phyloP scores from a whole-genome alignment of 2,329 filamentous ascomycete species.

The Nigrospora sphaerica region DNA sequence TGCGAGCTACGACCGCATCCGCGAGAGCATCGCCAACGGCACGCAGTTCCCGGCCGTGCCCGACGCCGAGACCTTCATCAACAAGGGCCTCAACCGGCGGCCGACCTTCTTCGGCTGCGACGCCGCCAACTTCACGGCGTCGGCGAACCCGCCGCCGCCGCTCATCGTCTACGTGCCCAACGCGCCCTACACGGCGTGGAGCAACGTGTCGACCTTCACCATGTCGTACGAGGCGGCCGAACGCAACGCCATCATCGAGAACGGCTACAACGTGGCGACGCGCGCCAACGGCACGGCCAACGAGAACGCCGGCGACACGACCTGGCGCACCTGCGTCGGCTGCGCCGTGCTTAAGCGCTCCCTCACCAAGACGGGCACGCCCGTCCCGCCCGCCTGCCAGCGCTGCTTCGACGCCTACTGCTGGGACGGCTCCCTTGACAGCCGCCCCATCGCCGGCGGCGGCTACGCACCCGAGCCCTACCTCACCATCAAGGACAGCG shows the following conservation, averaged over 20 bases:
- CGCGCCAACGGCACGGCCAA: slow-evolving; percentile 73
- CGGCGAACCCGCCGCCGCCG: slow-evolving; percentile 35
- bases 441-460: slow-evolving; percentile 8
- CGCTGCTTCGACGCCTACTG: slow-evolving; percentile 79
- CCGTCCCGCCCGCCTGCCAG: slow-evolving; percentile 64
- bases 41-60: slow-evolving; percentile 68
- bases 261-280: slow-evolving; percentile 79
- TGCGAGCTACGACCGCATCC: slow-evolving; percentile 64
- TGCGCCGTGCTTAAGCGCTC: slow-evolving; percentile 80
- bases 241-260: slow-evolving; percentile 75
- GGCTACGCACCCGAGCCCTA: slow-evolving; percentile 32
- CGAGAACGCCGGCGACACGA: slow-evolving; percentile 59
- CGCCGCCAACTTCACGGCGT: slow-evolving; percentile 45
- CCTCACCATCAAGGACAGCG: slow-evolving; percentile 4
- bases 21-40: slow-evolving; percentile 49
- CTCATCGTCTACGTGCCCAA: slow-evolving; percentile 86
- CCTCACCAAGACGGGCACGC: slow-evolving; percentile 61
- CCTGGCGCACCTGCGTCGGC: slow-evolving; percentile 76
- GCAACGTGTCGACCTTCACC: slow-evolving; percentile 76
- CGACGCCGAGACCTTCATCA: slow-evolving; percentile 70
- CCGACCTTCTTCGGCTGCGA: slow-evolving; percentile 81
- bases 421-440: slow-evolving; percentile 71
- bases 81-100: slow-evolving; percentile 63
- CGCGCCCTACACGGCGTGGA: slow-evolving; percentile 66
- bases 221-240: slow-evolving; percentile 54